A percentile compares a stretch with the other conserved stretches of the same genome.
Conservation (phyloP, 2,329 filamentous ascomycete species). For the Elsinoe ampelina region DNA sequence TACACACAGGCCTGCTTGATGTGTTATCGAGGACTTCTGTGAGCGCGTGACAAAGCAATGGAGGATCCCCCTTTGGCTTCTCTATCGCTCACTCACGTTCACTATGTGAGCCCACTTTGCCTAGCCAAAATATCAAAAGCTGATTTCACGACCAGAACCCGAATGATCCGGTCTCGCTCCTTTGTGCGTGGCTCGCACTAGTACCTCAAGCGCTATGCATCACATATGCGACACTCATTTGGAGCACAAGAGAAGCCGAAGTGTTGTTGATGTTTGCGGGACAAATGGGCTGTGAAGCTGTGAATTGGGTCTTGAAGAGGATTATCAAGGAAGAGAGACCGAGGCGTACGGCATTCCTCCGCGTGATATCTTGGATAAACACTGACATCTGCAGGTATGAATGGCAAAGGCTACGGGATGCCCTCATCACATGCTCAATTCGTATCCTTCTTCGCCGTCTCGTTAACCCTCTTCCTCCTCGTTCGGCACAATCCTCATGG, state of each 20-base stretch:
- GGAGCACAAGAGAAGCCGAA: conserved; percentile 84
- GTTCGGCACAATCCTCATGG: conserved; percentile 58
- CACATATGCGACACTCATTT: conserved; percentile 80
- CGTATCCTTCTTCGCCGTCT: conserved; percentile 81
- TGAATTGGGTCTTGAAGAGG: conserved; percentile 85
- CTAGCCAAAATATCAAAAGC: neutral
- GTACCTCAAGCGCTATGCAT: conserved; percentile 86
- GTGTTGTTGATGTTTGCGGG: conserved; percentile 83
- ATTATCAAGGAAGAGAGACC: conserved; percentile 88
- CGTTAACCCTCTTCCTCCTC: conserved; percentile 73
- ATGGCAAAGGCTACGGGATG: conserved; percentile 96
- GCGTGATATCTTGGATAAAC: neutral
- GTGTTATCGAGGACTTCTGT: no score
- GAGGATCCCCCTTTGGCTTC: conserved; percentile 62
- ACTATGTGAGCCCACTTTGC: conserved; percentile 59
- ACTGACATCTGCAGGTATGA: conserved; percentile 44
- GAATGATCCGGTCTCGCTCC: conserved; percentile 69
- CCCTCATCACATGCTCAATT: conserved; percentile 93
- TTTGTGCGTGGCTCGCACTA: conserved; percentile 89
- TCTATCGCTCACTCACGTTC: conserved; percentile 87
- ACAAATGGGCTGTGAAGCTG: conserved; percentile 80
- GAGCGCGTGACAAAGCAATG: conserved; percentile 25
- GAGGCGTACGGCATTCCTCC: conserved; percentile 47
- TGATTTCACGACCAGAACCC: conserved; percentile 57
- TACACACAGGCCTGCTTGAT: no score